Conservation (phyloP, 2,329 filamentous ascomycete genomes). For the Exserohilum rostratum region DNA sequence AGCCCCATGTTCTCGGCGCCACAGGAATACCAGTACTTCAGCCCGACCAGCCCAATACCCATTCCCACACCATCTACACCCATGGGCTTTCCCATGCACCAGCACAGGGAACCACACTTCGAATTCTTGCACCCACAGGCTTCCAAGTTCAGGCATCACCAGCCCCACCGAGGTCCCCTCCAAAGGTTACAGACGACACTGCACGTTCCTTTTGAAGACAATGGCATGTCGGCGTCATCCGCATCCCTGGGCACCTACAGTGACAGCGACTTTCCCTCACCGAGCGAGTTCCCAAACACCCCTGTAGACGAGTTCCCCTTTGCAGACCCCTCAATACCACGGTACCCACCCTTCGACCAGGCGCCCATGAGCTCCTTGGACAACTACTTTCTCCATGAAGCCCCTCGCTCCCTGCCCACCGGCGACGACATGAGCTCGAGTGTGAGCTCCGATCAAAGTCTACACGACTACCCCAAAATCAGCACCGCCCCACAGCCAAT, state of each 20-base stretch:
- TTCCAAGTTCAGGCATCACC: slow-evolving; percentile 47
- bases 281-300: slow-evolving; percentile 55
- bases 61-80: slow-evolving; percentile 46
- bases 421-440: slow-evolving; percentile 54
- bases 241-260: slow-evolving; percentile 55
- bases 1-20: slow-evolving; percentile 45
- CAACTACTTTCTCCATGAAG: slow-evolving; percentile 43
- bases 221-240: slow-evolving; percentile 52
- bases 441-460: slow-evolving; percentile 54
- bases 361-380: slow-evolving; percentile 49
- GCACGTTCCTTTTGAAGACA: slow-evolving; percentile 49
- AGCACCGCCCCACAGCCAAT: slow-evolving; percentile 42
- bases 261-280: slow-evolving; percentile 56
- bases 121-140: slow-evolving; percentile 43
- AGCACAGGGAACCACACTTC: slow-evolving; percentile 49
- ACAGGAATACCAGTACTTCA: slow-evolving; percentile 46
- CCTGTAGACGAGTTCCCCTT: slow-evolving; percentile 53
- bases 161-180: slow-evolving; percentile 48
- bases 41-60: slow-evolving; percentile 49
- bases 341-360: slow-evolving; percentile 44
- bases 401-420: slow-evolving; percentile 44
- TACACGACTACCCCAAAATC: slow-evolving; percentile 52
- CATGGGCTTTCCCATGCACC: slow-evolving; percentile 48
- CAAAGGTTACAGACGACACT: slow-evolving; percentile 53
- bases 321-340: slow-evolving; percentile 48